Conservation (phyloP, 805 yeast species). For the Spathaspora gorwiae region DNA sequence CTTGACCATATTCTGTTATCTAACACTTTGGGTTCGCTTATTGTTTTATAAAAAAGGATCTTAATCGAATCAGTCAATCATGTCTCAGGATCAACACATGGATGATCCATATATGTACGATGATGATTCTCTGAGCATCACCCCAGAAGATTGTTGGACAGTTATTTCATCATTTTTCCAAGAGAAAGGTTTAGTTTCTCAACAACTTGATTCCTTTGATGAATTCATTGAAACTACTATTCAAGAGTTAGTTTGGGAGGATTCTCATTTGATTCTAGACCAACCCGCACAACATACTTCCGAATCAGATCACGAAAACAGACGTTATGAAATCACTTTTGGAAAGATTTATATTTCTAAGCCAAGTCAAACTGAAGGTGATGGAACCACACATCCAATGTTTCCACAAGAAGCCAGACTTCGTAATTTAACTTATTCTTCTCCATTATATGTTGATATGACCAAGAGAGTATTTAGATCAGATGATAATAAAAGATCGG, state of each 20-base stretch:
- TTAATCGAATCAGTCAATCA: neutral
- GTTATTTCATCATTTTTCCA: constrained; percentile 94
- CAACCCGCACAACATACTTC: constrained; percentile 97
- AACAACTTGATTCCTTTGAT: constrained; percentile 96
- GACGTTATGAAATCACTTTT: constrained; percentile 93
- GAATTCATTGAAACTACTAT: constrained; percentile 95
- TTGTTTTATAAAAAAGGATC: neutral
- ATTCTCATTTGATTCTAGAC: constrained; percentile 86
- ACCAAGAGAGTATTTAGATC: constrained; percentile 82
- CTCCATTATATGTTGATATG: constrained; percentile 95
- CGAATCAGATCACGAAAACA: constrained; percentile 82
- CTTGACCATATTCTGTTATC: too few species aligned
- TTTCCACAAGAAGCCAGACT: constrained; percentile 97
- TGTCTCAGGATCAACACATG: constrained; percentile 14
- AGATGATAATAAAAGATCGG: constrained; percentile 56
- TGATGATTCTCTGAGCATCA: constrained; percentile 61
- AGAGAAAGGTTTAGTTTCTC: constrained; percentile 95
- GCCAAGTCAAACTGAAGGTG: constrained; percentile 98
- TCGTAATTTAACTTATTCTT: constrained; percentile 92
- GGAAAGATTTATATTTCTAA: constrained; percentile 95
- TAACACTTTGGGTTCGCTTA: neutral
- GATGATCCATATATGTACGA: constrained; percentile 72
- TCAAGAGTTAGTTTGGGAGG: constrained; percentile 96
- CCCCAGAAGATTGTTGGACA: constrained; percentile 99
- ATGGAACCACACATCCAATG: constrained; percentile 98